Conservation (phyloP, 257 asterid genomes). For the Petrea volubilis region DNA sequence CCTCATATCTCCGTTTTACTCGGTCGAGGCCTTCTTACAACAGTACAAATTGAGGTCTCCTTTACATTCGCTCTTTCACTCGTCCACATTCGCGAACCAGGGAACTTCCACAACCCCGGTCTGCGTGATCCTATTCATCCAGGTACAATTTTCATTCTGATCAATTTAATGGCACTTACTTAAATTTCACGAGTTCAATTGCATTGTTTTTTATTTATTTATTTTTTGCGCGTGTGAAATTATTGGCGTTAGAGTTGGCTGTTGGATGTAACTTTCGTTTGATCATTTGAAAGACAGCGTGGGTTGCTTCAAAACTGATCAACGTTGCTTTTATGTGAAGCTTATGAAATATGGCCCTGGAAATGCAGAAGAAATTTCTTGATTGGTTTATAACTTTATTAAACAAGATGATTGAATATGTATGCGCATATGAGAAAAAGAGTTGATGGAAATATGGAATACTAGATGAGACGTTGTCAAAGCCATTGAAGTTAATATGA, state of each 20-base stretch:
- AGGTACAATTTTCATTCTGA: slow-evolving; percentile 16
- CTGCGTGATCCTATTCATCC: slow-evolving; percentile 24
- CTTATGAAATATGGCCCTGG: background rate
- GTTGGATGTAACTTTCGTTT: background rate
- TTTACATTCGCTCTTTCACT: background rate
- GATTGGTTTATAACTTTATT: background rate
- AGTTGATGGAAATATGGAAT: background rate
- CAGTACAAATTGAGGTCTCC: slow-evolving; percentile 11
- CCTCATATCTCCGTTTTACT: slow-evolving; percentile 24
- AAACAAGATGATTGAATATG: background rate
- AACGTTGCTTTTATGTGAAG: background rate
- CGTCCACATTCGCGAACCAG: slow-evolving; percentile 12
- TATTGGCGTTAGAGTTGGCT: background rate
- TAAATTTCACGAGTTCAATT: background rate
- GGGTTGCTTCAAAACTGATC: slow-evolving; percentile 6
- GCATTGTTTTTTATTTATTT: background rate
- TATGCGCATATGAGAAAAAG: background rate
- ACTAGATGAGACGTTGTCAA: background rate
- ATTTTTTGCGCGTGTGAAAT: background rate
- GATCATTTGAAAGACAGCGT: background rate
- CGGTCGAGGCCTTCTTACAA: slow-evolving; percentile 18
- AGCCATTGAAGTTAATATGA: background rate
- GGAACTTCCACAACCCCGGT: slow-evolving; percentile 15
- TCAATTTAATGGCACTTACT: background rate
- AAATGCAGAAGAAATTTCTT: background rate